Evolutionary conservation across 2,329 filamentous ascomycete genomes (phyloP), one percentile per base, ranked within the genome.

Genomic region (Geosmithia putterillii): DNA sequence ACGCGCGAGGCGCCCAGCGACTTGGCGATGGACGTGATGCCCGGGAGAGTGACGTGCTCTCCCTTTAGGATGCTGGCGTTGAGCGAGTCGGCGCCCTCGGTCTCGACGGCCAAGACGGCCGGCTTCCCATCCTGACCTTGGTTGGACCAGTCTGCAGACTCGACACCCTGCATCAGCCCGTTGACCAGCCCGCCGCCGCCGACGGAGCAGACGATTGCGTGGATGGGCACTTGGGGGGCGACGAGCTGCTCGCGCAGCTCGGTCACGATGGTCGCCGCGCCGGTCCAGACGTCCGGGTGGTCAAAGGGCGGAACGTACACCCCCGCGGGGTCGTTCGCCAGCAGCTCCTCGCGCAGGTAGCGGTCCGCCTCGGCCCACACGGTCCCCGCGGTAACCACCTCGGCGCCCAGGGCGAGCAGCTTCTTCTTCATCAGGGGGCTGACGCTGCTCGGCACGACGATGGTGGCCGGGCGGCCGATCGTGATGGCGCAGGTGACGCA

Each of bases 181-280:
- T 81, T 84, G 42, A 94, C 71, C 19, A 94, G 63, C 0, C 87
- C 86, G 15, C 87, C 87, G 9, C 87, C 87, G 7, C 87, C 87
- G 34, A 89, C 84, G 46, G 73, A 82, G 61, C 84, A 90, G 38
- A 92, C 73, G 12, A 94, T 69, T 3, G 72, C 83, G 52, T 88
- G 80, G 3, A 84, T 71, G 9, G 67, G 65, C 1, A 61, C 59
- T n/a, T n/a, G n/a, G n/a, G n/a, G n/a, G 20, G 64, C 45, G 51
- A 69, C 59, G 17, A 65, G 44, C 51, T 70, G 65, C 18, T 58
- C 54, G 12, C 55, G 57, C 15, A 72, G 52, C 58, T 73, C 70
- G 42, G 73, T 65, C 43, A 85, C 65, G 18, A 86, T 62, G 19
- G 68, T 76, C 6, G 69, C 62, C 46, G 80, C 73, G 15, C 82